Evolutionary conservation across 148 eudicot species (phyloP).

Genomic region (Camellia lanceoleosa): DNA sequence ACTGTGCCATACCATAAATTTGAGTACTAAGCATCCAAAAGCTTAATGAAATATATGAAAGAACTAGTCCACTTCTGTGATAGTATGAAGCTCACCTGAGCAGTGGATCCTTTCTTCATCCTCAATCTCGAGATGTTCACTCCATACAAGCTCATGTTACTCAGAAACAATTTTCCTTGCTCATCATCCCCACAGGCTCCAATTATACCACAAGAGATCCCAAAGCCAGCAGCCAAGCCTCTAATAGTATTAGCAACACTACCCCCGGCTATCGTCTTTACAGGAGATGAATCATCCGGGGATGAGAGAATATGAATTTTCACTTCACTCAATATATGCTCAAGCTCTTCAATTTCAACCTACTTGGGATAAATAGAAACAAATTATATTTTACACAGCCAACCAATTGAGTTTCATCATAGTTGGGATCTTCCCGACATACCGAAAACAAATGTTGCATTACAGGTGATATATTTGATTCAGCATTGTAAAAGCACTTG

Average conservation of each 20-base stretch:
- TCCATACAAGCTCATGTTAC: slow-evolving; percentile 56
- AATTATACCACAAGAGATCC: slow-evolving; percentile 68
- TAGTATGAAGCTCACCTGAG: slow-evolving; percentile 55
- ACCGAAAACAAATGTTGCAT: neutral
- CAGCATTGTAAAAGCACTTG: neutral
- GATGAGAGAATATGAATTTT: slow-evolving; percentile 49
- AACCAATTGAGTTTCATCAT: neutral
- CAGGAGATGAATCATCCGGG: slow-evolving; percentile 44
- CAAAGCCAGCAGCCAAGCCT: slow-evolving; percentile 87
- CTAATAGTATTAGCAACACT: slow-evolving; percentile 94
- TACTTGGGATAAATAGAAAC: slow-evolving; percentile 10
- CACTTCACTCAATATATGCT: slow-evolving; percentile 59
- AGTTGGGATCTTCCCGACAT: neutral
- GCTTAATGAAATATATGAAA: slow-evolving; percentile 3
- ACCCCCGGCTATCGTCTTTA: slow-evolving; percentile 87
- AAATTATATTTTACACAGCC: neutral
- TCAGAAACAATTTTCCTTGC: slow-evolving; percentile 62
- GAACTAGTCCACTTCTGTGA: neutral
- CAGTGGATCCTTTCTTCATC: slow-evolving; percentile 63
- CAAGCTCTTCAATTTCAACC: slow-evolving; percentile 80
- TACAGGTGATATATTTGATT: neutral
- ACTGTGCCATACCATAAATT: slow-evolving; percentile 41
- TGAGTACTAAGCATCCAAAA: slow-evolving; percentile 13
- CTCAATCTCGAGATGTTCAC: slow-evolving; percentile 71
- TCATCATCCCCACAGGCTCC: slow-evolving; percentile 96